Conservation (phyloP, 768 basidiomycete species). For the Antrodiella citrinella region DNA sequence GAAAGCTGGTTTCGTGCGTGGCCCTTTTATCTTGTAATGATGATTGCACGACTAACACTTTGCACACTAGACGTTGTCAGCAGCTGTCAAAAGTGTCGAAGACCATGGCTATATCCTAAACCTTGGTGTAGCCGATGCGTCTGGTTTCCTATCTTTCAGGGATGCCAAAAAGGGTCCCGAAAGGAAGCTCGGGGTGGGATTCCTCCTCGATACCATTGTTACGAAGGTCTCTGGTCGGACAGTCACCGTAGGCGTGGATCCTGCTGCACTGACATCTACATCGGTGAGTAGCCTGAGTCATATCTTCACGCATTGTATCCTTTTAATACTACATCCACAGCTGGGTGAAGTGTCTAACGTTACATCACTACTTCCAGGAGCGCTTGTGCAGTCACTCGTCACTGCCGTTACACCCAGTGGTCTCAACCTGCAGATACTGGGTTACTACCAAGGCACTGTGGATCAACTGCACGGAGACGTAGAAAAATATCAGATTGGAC, state of each 20-base stretch:
- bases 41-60: conserved; percentile 4
- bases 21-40: conserved; percentile 1
- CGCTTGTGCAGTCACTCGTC: conserved; percentile 73
- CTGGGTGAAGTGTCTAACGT: conserved; percentile 73
- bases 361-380: conserved; percentile 79
- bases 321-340: too few relatives aligned
- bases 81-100: conserved; percentile 76
- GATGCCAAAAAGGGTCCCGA: conserved; percentile 40
- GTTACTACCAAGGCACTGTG: conserved; percentile 86
- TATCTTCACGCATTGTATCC: conserved; percentile 3
- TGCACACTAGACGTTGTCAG: conserved; percentile 56
- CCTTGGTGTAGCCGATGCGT: conserved; percentile 67
- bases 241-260: conserved; percentile 58
- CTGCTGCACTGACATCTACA: conserved; percentile 38
- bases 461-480: conserved; percentile 63
- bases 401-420: conserved; percentile 70
- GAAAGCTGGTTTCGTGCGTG: conserved; percentile 64
- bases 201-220: conserved; percentile 61
- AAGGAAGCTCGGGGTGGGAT: conserved; percentile 50
- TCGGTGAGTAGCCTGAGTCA: conserved; percentile 37
- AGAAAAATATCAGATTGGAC: conserved; percentile 48
- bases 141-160: conserved; percentile 81
- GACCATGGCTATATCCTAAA: conserved; percentile 93
- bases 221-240: conserved; percentile 65
- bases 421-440: conserved; percentile 81